These are phyloP conservation scores for Wakefieldia striispora DNA, from an alignment of 768 basidiomycete genomes.

Conservation along the genomic window DNA sequence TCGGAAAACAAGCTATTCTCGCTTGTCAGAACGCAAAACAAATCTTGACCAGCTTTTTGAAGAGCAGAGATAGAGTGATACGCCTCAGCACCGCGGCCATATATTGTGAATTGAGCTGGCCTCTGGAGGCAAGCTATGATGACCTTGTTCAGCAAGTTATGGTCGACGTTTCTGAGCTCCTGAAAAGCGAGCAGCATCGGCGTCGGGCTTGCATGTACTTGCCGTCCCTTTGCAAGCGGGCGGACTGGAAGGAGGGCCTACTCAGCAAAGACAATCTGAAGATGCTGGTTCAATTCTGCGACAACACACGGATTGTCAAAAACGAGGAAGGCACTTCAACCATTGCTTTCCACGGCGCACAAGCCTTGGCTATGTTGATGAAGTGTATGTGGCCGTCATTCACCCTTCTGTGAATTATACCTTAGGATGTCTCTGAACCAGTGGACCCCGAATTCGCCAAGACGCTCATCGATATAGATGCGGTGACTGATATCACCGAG, in stretches of 20 bases:
- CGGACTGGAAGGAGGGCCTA: conserved; percentile 2
- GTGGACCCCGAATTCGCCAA: conserved; percentile 13
- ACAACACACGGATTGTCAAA: conserved; percentile 4
- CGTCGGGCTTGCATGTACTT: conserved; percentile 28
- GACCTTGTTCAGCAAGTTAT: conserved; percentile 5
- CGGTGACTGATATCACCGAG: conserved; percentile 16
- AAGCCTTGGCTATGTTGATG: conserved; percentile 26
- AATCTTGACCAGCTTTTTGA: conserved; percentile 14
- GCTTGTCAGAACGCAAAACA: neutral
- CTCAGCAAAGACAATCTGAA: conserved; percentile 14
- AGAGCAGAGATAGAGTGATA: conserved; percentile 14
- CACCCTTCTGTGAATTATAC: neutral
- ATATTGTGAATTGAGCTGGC: conserved; percentile 26
- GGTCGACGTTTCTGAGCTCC: conserved; percentile 14
- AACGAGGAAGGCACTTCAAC: conserved; percentile 18
- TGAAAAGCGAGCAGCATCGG: conserved; percentile 5
- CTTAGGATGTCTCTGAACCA: conserved; percentile 1
- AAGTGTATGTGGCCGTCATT: conserved; percentile 11
- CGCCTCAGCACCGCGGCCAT: conserved; percentile 25
- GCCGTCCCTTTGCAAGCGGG: conserved; percentile 27
- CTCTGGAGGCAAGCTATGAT: conserved; percentile 1
- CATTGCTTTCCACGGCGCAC: conserved; percentile 23
- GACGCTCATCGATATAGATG: conserved; percentile 14
- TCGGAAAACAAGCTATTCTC: conserved; percentile 10
- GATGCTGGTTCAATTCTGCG: conserved; percentile 18